A percentile compares a stretch with the other conserved stretches of the same genome.
phyloP scores from a whole-genome alignment of 345 rosid species.

The Turritis glabra region DNA sequence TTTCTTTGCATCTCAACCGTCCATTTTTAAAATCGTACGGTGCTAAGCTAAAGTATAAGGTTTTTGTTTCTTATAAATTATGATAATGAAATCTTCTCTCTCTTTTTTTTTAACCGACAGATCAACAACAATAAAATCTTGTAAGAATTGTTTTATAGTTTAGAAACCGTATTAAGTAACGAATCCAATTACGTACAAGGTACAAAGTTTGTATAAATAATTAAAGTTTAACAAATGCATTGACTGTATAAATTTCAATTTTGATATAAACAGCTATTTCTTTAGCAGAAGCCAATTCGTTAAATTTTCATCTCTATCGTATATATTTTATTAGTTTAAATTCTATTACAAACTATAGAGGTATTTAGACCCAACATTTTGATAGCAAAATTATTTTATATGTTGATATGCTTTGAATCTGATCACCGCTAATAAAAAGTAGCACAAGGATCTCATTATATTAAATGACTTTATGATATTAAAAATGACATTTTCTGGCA shows the following conservation, averaged over 20 bases:
- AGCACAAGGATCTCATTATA: neutral
- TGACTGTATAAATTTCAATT: neutral
- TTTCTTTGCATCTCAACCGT: slow-evolving; percentile 18
- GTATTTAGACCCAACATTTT: neutral
- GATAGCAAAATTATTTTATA: neutral
- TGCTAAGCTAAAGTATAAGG: neutral
- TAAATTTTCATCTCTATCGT: neutral
- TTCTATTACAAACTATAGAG: neutral
- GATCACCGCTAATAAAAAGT: neutral
- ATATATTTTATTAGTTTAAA: neutral
- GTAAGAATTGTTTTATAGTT: neutral
- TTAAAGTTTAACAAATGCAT: neutral
- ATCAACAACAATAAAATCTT: neutral
- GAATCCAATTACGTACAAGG: neutral
- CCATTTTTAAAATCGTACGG: neutral
- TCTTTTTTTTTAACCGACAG: neutral
- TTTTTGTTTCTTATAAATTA: neutral
- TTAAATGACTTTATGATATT: neutral
- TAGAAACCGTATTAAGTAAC: neutral
- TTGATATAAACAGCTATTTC: neutral
- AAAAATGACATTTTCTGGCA: neutral
- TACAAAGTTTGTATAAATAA: neutral
- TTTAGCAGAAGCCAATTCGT: neutral
- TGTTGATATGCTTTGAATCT: neutral
- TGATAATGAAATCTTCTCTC: neutral